These are phyloP conservation scores for Dinochytrium kinnereticum DNA, from an alignment of 371 early-diverging fungal genomes.

Conservation along the genomic window DNA sequence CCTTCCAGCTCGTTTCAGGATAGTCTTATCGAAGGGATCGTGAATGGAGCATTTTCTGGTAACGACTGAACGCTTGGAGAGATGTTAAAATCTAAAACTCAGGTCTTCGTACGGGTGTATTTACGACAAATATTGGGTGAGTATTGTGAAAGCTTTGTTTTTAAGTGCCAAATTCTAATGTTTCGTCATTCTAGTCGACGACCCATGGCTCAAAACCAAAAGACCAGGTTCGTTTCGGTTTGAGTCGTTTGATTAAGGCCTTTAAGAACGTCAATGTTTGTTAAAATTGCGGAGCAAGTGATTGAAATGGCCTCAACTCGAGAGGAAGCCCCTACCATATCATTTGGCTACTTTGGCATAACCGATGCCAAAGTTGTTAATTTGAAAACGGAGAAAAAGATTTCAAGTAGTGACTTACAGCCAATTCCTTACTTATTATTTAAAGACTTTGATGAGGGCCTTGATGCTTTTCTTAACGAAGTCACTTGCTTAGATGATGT, in stretches of 20 bases:
- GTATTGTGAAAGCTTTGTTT: neutral
- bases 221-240: neutral
- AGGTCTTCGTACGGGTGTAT: neutral
- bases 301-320: neutral
- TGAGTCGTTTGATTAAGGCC: neutral
- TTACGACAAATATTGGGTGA: neutral
- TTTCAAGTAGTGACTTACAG: slow-evolving; percentile 19
- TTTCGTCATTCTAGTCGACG: neutral
- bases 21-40: neutral
- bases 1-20: neutral
- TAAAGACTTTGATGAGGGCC: slow-evolving; percentile 7
- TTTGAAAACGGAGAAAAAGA: slow-evolving; percentile 18
- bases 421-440: neutral
- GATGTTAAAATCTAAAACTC: neutral
- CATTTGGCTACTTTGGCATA: slow-evolving; percentile 30
- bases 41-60: neutral
- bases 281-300: neutral
- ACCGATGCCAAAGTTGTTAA: slow-evolving; percentile 28
- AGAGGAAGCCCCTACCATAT: neutral
- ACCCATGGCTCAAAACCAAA: neutral
- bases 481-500: neutral
- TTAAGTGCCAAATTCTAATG: neutral
- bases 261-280: neutral
- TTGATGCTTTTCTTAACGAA: neutral
- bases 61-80: neutral